Evolutionary conservation across 345 rosid species (phyloP), one percentile per base, ranked within the genome.

Genomic region (Acer yangbiense): DNA sequence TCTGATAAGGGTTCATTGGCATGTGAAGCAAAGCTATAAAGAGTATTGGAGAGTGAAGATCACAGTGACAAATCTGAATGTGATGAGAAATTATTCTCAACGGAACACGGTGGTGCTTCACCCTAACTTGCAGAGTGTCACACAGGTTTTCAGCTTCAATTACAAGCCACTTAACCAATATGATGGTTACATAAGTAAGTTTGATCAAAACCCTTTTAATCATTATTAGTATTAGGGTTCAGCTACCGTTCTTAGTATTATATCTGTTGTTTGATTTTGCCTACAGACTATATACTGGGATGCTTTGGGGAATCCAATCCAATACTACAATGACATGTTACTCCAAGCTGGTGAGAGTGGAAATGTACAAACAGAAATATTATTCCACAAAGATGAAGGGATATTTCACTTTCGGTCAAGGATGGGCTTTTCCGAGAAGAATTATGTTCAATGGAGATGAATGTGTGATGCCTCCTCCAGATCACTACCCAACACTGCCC

Each of bases 391-490:
- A 77, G 94, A 95, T 44, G 44, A 81, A 2, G 87, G 65, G 9
- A 41, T 57, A 6, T 93, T 93, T 93, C 76, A 92, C 86, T 46
- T 90, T 95, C 67, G 73, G 85, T 54, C 89, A 86, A 82, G 99
- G 98, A 21, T 95, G 99, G 98, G 92, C 85, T 54, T 93, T 95
- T 16, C 99, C 98, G 0, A 83, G 95, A 78, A 92, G 91, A 70
- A 85, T 93, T 71, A 75, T 87, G 52, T 93, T 93, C 64, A 88
- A 95, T 69, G 98, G 98, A 1, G 97, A 93, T 83, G 93, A 92
- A 69, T 95, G 98, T 76, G 96, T 93, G 5, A 92, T 95, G 98
- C 98, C 98, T 7, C 85, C 81, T 32, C 97, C 95, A 0, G 97
- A 90, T 74, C 83, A 88, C 13, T 95, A 86, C 69, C 98, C 98